Base-by-base conservation (phyloP, 441 rosid species). In the Isatis lusitanica region DNA sequence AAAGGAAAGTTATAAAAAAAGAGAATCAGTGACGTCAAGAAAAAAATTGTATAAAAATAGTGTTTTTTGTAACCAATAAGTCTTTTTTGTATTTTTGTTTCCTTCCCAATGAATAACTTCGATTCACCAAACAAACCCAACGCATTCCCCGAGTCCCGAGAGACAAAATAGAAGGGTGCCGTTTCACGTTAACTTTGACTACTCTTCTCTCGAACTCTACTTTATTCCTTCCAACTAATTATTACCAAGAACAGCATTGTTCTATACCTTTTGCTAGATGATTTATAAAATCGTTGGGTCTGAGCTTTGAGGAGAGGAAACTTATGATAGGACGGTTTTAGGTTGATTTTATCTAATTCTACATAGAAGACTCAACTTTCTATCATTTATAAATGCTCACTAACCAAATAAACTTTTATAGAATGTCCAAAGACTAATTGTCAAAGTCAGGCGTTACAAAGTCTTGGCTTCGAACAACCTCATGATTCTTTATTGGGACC, bases 171-270 rank as follows among this genome's bases (percentile, higher is more conserved):
- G 30, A 51, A 40, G 13, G 13, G 43, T 44, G 70, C 21, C 63
- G 39, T 63, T 50, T 30, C 70, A 53, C 63, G 76, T 63, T 53
- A 31, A n/a, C 28, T 36, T 38, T 13, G 53, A 71, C 35, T 70
- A 6, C 46, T 46, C 26, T 30, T 38, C 24, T 52, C 69, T 11
- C 13, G 4, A 35, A 44, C 56, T 31, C 13, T 26, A 44, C 2
- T 18, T 47, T 9, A 15, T 47, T 21, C 46, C 15, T 44, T 44
- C 47, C 38, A 9, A 17, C 16, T 47, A 43, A 55, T 26, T 7
- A 40, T 68, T 26, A 16, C 43, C 18, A 42, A 30, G 36, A 16
- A 33, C 8, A 42, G 1, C 36, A 11, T 55, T 68, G 31, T 42
- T 16, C 21, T 68, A 7, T 33, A 17, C 17, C 18, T 56, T 39